Evolutionary conservation across 2,329 filamentous ascomycete species (phyloP).

Genomic region (Sclerotinia sclerotiorum): DNA sequence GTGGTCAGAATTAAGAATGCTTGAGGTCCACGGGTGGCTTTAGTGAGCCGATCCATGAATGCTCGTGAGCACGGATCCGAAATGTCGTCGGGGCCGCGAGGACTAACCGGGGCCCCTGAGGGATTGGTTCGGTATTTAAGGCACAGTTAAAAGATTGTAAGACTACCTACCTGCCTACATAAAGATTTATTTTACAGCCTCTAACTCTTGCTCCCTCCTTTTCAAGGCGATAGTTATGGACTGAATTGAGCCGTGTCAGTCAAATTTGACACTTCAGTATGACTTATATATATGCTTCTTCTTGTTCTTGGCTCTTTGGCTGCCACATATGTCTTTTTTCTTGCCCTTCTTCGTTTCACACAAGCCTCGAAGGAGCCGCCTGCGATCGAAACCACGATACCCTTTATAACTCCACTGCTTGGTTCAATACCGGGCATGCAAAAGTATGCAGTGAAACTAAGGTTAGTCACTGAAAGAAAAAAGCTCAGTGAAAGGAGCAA

Average conservation of each 20-base stretch:
- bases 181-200: not conserved
- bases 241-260: not conserved
- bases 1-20: no score
- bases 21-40: no score
- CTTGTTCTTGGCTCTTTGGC: not conserved
- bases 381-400: conserved; percentile 12
- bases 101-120: not conserved
- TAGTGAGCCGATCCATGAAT: no score
- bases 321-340: conserved; percentile 19
- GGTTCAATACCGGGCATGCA: conserved; percentile 1
- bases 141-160: not conserved
- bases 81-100: not conserved
- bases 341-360: conserved; percentile 12
- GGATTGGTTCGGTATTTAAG: not conserved
- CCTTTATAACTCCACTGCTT: conserved; percentile 20
- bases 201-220: not conserved
- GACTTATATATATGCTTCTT: not conserved
- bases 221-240: no score
- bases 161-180: not conserved
- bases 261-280: not conserved
- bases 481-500: not conserved
- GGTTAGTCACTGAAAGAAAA: not conserved
- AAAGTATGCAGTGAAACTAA: conserved; percentile 1
- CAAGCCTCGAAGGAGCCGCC: conserved; percentile 21
- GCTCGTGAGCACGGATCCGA: no score